Evolutionary conservation across 805 yeast genomes (phyloP), one percentile per base, ranked within the genome.

Genomic region (Yarrowia sp.): DNA sequence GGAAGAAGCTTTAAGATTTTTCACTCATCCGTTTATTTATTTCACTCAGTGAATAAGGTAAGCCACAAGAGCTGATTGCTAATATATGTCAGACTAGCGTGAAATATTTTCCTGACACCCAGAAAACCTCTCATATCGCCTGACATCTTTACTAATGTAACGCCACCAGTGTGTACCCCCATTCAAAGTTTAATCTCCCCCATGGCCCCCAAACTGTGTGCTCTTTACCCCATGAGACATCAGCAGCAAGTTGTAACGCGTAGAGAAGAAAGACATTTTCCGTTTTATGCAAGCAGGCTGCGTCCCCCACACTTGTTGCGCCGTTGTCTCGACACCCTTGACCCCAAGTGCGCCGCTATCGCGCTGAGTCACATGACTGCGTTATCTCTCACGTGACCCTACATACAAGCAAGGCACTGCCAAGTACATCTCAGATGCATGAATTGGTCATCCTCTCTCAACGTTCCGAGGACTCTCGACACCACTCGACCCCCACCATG

Each of bases 341-440:
- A n/a, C n/a, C n/a, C n/a, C n/a, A n/a, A n/a, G n/a, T n/a, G n/a
- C n/a, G n/a, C n/a, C n/a, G n/a, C n/a, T n/a, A n/a, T n/a, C n/a
- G n/a, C n/a, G n/a, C n/a, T n/a, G n/a, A n/a, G 41, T 48, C 55
- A 48, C 55, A 48, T 48, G 55, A 48, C 55, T 8, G n/a, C 51
- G 51, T 38, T 51, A 51, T 51, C 58, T 11, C 42, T 36, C 58
- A 51, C 58, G 58, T 51, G 58, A 51, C 58, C 43, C 3, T n/a
- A 38, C 58, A 51, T 35, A 48, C 55, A 35, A 33, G 58, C 58
- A 36, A 51, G 58, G 42, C 47, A 15, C 47, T 41, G 45, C 39
- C 62, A 39, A 41, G 48, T 31, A 35, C 42, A 32, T 33, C 42
- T 58, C 64, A 48, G n/a, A 43, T 58, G 64, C 64, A 43, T 35